Percentiles rank a stretch among this genome's conserved stretches.
Evolutionary conservation across 2,329 filamentous ascomycete genomes (phyloP).

Genomic region (Amauroascus niger): DNA sequence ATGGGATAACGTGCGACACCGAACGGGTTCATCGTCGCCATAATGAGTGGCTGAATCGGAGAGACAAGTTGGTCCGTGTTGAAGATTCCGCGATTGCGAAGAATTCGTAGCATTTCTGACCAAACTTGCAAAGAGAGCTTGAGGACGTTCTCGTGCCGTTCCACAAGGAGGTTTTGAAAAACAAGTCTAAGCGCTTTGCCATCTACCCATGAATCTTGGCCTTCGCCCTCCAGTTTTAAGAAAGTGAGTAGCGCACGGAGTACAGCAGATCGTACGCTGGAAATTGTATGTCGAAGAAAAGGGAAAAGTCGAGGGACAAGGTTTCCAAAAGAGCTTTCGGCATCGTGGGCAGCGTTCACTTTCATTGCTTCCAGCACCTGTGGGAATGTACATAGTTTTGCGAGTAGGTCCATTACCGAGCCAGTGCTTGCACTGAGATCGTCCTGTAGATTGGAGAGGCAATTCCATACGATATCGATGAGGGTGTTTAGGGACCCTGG

Average conservation of each 20-base stretch:
- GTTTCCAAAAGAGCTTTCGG: constrained; percentile 81
- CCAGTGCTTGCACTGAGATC: constrained; percentile 95
- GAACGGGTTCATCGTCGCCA: constrained; percentile 79
- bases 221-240: constrained; percentile 69
- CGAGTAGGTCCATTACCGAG: constrained; percentile 94
- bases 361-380: constrained; percentile 93
- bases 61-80: constrained; percentile 59
- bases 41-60: constrained; percentile 71
- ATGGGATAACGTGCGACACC: constrained; percentile 85
- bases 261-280: constrained; percentile 85
- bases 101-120: constrained; percentile 61
- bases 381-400: constrained; percentile 88
- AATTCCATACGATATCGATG: constrained; percentile 95
- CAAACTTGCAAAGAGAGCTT: constrained; percentile 79
- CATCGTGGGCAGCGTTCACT: constrained; percentile 67
- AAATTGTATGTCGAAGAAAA: constrained; percentile 94
- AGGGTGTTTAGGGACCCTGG: constrained; percentile 67
- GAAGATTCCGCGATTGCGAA: constrained; percentile 52
- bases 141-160: constrained; percentile 75
- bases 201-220: constrained; percentile 81
- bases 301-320: constrained; percentile 90
- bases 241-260: constrained; percentile 89
- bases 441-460: constrained; percentile 89
- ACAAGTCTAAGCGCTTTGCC: constrained; percentile 78
- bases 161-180: constrained; percentile 91